A percentile compares a stretch with the other conserved stretches of the same genome.
phyloP scores from a whole-genome alignment of 140 eudicot genomes.

The Bidens hawaiensis region DNA sequence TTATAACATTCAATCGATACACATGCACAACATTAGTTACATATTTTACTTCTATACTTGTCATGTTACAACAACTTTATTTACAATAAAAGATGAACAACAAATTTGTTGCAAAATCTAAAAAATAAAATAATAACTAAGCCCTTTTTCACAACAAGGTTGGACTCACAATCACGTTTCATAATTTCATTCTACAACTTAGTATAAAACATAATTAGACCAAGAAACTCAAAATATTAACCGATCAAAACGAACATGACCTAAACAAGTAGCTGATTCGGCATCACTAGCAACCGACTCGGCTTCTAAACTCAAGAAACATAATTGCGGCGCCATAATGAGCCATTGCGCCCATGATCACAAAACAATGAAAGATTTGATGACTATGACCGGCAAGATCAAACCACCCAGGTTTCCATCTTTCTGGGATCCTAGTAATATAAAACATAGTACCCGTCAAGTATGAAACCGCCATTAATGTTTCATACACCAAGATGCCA shows the following conservation, averaged over 20 bases:
- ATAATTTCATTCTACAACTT: conserved; percentile 24
- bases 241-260: conserved; percentile 6
- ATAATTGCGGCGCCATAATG: conserved; percentile 87
- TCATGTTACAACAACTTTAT: conserved; percentile 21
- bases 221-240: conserved; percentile 10
- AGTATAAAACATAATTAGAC: conserved; percentile 10
- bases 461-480: conserved; percentile 72
- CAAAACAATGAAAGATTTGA: conserved; percentile 89
- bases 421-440: conserved; percentile 76
- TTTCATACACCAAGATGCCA: conserved; percentile 59
- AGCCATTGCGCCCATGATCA: conserved; percentile 85
- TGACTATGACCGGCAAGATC: conserved; percentile 95
- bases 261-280: conserved; percentile 14
- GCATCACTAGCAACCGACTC: conserved; percentile 42
- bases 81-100: conserved; percentile 5
- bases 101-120: not conserved
- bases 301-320: conserved; percentile 54
- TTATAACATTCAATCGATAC: not conserved
- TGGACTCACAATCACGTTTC: conserved; percentile 23
- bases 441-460: conserved; percentile 77
- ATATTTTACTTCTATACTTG: conserved; percentile 23
- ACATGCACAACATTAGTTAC: conserved; percentile 9
- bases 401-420: conserved; percentile 91
- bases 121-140: not conserved
- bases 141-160: conserved; percentile 29